Evolutionary conservation across 2,329 filamentous ascomycete species (phyloP).

Genomic region (Penicillium concentricum): DNA sequence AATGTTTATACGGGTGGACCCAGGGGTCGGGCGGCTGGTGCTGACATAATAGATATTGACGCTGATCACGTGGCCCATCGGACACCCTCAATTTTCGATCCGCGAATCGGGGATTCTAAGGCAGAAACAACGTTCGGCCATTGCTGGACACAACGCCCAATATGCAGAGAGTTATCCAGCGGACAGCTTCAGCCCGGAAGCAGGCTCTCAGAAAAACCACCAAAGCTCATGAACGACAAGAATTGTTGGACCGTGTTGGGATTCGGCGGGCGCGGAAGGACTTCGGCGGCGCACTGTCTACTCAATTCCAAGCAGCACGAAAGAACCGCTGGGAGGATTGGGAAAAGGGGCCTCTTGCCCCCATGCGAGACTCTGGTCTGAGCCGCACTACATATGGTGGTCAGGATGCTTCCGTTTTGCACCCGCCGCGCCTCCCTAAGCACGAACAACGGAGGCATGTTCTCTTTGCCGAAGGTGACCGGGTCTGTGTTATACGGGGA

Average conservation of each 20-base stretch:
- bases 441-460: conserved; percentile 49
- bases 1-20: not conserved
- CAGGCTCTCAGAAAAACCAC: conserved; percentile 53
- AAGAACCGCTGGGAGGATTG: conserved; percentile 70
- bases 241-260: conserved; percentile 38
- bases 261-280: conserved; percentile 30
- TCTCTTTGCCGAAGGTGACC: conserved; percentile 67
- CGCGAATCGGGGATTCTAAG: conserved; percentile 14
- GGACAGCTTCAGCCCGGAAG: conserved; percentile 65
- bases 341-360: conserved; percentile 73
- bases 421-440: conserved; percentile 42
- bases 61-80: conserved; percentile 18
- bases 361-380: conserved; percentile 68
- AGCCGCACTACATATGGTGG: conserved; percentile 60
- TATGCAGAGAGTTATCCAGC: conserved; percentile 72
- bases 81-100: conserved; percentile 29
- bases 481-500: conserved; percentile 78
- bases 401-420: conserved; percentile 40
- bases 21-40: not conserved
- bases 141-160: conserved; percentile 33
- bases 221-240: conserved; percentile 44
- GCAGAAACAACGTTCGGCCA: conserved; percentile 27
- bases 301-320: conserved; percentile 51
- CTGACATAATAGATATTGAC: not conserved
- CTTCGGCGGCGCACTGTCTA: conserved; percentile 34